Percentiles rank a stretch among this genome's conserved stretches.
Conservation (phyloP, 2,329 filamentous ascomycete species). For the Cordyceps cateniannulata region DNA sequence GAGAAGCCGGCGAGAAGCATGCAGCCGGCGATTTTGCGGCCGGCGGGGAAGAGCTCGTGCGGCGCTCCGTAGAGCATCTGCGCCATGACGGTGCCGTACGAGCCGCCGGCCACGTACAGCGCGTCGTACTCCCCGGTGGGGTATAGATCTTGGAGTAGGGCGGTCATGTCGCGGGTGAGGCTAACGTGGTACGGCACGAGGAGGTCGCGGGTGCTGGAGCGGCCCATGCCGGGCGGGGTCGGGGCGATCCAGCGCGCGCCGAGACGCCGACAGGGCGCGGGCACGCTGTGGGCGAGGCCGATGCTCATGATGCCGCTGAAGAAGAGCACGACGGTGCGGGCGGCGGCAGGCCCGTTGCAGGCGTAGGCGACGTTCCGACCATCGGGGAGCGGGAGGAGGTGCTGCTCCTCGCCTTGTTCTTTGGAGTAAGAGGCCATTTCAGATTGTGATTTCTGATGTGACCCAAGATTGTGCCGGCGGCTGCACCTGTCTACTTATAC, state of each 20-base stretch:
- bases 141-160: conserved; percentile 16
- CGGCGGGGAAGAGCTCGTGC: no score
- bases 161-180: conserved; percentile 15
- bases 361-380: conserved; percentile 19
- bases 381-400: conserved; percentile 13
- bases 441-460: background rate
- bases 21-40: no score
- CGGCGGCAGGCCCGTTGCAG: conserved; percentile 16
- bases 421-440: background rate
- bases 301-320: conserved; percentile 19
- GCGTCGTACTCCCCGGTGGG: conserved; percentile 13
- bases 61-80: no score
- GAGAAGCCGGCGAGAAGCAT: no score
- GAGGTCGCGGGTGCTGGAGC: conserved; percentile 12
- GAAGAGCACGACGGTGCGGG: conserved; percentile 18
- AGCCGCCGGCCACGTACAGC: no score
- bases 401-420: conserved; percentile 15
- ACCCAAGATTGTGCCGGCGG: no score
- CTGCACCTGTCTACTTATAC: background rate
- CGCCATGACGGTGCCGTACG: no score
- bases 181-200: conserved; percentile 12
- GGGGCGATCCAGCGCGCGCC: conserved; percentile 17
- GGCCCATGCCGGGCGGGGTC: conserved; percentile 16
- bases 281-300: conserved; percentile 16
- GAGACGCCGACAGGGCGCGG: conserved; percentile 12